Conservation (phyloP, 495 filamentous ascomycete species). For the Talaromyces liani region DNA sequence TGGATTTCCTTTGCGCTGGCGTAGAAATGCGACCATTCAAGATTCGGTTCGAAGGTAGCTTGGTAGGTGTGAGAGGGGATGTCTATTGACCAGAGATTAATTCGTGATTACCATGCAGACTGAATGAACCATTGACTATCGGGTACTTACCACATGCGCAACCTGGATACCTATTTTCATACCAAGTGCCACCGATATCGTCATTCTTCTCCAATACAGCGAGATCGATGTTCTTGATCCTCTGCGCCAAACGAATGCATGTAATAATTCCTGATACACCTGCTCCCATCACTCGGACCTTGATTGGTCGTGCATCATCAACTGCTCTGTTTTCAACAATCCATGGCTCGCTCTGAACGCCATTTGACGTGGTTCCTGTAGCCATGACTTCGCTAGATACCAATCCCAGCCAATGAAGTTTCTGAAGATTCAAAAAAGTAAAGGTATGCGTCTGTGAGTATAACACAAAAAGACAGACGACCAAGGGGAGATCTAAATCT, state of each 20-base stretch:
- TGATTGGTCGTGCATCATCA: slow-evolving; percentile 47
- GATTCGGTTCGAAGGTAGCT: slow-evolving; percentile 44
- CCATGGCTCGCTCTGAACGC: not conserved
- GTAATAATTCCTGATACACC: slow-evolving; percentile 57
- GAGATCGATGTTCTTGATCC: slow-evolving; percentile 50
- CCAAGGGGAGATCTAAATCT: not conserved
- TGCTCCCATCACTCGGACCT: slow-evolving; percentile 58
- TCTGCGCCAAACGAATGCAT: slow-evolving; percentile 52
- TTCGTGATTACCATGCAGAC: not conserved
- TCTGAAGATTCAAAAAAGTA: not conserved
- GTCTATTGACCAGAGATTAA: slow-evolving; percentile 15
- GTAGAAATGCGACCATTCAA: slow-evolving; percentile 20
- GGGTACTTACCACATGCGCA: slow-evolving; percentile 36
- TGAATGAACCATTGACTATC: not conserved
- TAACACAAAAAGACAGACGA: not conserved
- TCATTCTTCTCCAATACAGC: slow-evolving; percentile 74
- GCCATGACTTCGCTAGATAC: not conserved
- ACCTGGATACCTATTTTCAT: slow-evolving; percentile 64
- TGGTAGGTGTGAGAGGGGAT: slow-evolving; percentile 42
- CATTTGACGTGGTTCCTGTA: not conserved
- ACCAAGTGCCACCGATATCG: slow-evolving; percentile 67
- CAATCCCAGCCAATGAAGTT: not conserved
- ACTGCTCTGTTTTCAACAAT: slow-evolving; percentile 42
- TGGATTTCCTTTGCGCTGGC: slow-evolving; percentile 49
- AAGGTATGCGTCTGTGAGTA: not conserved